Evolutionary conservation across 1,284 basidiomycete genomes (phyloP).

Genomic region (Fereydounia khargensis): DNA sequence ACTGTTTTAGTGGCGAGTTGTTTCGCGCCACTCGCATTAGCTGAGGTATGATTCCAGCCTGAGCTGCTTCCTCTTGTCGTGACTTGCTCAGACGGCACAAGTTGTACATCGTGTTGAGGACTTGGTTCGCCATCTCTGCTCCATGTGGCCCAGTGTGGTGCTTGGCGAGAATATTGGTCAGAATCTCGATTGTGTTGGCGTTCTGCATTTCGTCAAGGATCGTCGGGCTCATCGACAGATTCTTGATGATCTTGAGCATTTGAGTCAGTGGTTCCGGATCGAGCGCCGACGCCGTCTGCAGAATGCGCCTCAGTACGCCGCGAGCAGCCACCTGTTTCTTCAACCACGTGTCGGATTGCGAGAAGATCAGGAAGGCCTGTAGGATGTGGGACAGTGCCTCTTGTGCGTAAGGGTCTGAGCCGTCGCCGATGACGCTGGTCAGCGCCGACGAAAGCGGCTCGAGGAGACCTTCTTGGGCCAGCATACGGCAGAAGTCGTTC

Average conservation of each 20-base stretch:
- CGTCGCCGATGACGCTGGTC: conserved; percentile 77
- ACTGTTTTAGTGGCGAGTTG: conserved; percentile 88
- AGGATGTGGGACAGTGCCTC: conserved; percentile 85
- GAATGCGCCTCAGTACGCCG: conserved; percentile 81
- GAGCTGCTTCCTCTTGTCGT: conserved; percentile 87
- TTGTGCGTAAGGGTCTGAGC: conserved; percentile 63
- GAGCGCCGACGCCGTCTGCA: conserved; percentile 10
- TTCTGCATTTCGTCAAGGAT: conserved; percentile 91
- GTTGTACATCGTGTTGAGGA: conserved; percentile 53
- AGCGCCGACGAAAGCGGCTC: conserved; percentile 88
- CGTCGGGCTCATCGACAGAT: conserved; percentile 80
- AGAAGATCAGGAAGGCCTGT: conserved; percentile 85
- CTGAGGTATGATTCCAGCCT: conserved; percentile 87
- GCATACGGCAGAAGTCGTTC: conserved; percentile 97
- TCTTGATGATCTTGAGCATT: conserved; percentile 91
- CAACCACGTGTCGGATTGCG: conserved; percentile 87
- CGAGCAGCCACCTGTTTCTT: conserved; percentile 84
- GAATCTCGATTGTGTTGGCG: conserved; percentile 86
- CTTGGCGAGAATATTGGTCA: conserved; percentile 78
- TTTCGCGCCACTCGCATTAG: conserved; percentile 81
- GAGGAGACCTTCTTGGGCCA: conserved; percentile 88
- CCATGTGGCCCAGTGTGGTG: conserved; percentile 75
- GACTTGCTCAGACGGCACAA: conserved; percentile 48
- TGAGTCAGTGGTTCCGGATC: conserved; percentile 80
- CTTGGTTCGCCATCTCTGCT: conserved; percentile 62